Conservation (phyloP, 75 land plant genomes). For the Pinus albicaulis region DNA sequence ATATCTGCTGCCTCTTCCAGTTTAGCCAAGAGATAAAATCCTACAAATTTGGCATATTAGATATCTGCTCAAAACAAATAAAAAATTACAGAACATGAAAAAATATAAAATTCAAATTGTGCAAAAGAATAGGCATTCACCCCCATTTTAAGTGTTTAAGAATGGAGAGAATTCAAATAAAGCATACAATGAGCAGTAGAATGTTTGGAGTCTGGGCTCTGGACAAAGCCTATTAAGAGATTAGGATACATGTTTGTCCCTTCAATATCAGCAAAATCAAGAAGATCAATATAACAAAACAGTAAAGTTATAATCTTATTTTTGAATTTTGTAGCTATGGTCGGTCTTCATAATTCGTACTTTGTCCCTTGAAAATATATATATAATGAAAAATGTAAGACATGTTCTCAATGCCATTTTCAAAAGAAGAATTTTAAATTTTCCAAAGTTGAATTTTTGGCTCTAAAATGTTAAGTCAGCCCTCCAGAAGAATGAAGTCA, state of each 20-base stretch:
- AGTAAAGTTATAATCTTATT: background rate
- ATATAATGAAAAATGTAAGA: too few species aligned
- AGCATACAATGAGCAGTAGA: background rate
- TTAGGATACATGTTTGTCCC: background rate
- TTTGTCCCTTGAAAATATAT: too few species aligned
- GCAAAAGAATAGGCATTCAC: too few species aligned
- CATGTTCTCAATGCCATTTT: too few species aligned
- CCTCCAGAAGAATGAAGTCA: too few species aligned
- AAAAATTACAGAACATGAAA: background rate
- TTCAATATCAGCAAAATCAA: background rate
- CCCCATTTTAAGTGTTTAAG: too few species aligned
- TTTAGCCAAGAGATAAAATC: constrained; percentile 91
- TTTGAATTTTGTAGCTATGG: too few species aligned
- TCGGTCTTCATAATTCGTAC: too few species aligned
- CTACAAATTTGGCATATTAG: constrained; percentile 28
- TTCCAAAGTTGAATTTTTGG: too few species aligned
- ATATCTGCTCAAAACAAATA: background rate
- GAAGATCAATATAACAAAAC: background rate
- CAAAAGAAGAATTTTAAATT: too few species aligned
- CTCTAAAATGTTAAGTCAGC: too few species aligned
- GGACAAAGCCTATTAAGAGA: background rate
- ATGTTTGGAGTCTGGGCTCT: background rate
- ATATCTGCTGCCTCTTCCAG: constrained; percentile 88
- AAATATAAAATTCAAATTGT: background rate
- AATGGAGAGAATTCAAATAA: background rate